A percentile compares a stretch with the other conserved stretches of the same genome.
Conservation (phyloP, 768 basidiomycete genomes). For the Boletus huronensis region DNA sequence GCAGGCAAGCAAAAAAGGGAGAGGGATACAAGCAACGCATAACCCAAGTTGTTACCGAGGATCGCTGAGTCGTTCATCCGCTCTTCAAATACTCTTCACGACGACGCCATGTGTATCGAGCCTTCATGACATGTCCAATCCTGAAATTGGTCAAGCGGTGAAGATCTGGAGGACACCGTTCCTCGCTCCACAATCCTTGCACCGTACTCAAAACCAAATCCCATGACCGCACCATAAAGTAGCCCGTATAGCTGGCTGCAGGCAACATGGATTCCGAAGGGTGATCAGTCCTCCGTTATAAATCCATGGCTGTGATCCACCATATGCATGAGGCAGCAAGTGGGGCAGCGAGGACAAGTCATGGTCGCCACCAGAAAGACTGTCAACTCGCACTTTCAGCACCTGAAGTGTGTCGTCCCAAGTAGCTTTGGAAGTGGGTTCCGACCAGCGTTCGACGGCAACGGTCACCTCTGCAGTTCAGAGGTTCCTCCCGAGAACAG, state of each 20-base stretch:
- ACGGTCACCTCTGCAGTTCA: constrained; percentile 17
- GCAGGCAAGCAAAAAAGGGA: constrained; percentile 40
- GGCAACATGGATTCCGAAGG: constrained; percentile 25
- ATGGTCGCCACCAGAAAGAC: constrained; percentile 27
- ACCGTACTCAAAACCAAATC: constrained; percentile 32
- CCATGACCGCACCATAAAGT: constrained; percentile 31
- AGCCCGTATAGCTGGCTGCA: constrained; percentile 23
- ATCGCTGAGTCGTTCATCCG: constrained; percentile 24
- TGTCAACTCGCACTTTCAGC: constrained; percentile 31
- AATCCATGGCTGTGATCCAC: constrained; percentile 27
- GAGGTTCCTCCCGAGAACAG: constrained; percentile 20
- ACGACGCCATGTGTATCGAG: constrained; percentile 20
- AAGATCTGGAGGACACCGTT: constrained; percentile 28
- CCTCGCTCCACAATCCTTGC: constrained; percentile 31
- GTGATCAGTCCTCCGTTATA: constrained; percentile 27
- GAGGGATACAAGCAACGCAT: constrained; percentile 39
- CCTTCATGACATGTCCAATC: constrained; percentile 29
- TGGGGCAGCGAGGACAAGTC: constrained; percentile 30
- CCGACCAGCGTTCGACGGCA: constrained; percentile 24
- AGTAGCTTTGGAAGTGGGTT: constrained; percentile 19
- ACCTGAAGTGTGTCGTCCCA: constrained; percentile 25
- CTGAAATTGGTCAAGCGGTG: constrained; percentile 35
- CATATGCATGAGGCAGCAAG: constrained; percentile 12
- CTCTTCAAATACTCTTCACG: constrained; percentile 20
- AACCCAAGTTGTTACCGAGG: constrained; percentile 25